Conservation (phyloP, 148 eudicot species). For the Fagopyrum tataricum region DNA sequence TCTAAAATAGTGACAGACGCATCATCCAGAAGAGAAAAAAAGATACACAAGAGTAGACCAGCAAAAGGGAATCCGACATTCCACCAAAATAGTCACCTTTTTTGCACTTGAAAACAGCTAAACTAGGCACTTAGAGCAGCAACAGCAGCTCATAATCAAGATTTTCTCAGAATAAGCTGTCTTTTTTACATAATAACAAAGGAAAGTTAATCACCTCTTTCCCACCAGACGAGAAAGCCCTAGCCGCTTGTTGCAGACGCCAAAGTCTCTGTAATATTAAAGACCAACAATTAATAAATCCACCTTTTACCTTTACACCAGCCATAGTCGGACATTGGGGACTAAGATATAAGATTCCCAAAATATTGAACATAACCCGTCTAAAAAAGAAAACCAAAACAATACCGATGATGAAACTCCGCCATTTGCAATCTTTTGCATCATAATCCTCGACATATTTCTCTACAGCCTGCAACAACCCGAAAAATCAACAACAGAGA, state of each 20-base stretch:
- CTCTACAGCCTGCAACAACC: constrained; percentile 5
- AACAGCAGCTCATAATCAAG: background rate
- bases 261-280: constrained; percentile 10
- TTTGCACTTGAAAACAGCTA: background rate
- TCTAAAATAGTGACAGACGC: background rate
- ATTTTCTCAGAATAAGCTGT: background rate
- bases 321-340: too few species aligned
- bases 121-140: background rate
- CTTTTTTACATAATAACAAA: background rate
- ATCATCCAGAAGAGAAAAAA: background rate
- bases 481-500: background rate
- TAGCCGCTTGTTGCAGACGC: constrained; percentile 16
- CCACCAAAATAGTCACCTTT: background rate
- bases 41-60: background rate
- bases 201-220: constrained; percentile 9
- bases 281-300: background rate
- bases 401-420: constrained; percentile 6
- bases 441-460: constrained; percentile 10
- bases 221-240: constrained; percentile 12
- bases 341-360: background rate
- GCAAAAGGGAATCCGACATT: background rate
- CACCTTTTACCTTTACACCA: background rate
- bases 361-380: background rate
- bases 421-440: constrained; percentile 8
- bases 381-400: background rate